Conservation (phyloP, 345 rosid species). For the Eucalyptus pumila region DNA sequence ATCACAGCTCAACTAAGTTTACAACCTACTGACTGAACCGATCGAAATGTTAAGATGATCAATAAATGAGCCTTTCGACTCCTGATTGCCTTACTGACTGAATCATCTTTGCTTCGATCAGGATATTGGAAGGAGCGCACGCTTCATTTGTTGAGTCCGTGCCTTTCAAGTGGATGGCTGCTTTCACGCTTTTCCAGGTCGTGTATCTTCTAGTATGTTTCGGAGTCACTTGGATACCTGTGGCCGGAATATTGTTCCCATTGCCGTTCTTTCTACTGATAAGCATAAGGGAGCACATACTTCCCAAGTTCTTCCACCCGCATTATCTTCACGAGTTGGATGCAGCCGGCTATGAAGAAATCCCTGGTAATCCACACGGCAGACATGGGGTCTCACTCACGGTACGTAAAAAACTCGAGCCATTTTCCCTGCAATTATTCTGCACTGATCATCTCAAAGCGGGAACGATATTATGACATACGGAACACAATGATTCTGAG, state of each 20-base stretch:
- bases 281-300: slow-evolving; percentile 11
- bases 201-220: slow-evolving; percentile 11
- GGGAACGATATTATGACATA: neutral
- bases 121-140: slow-evolving; percentile 39
- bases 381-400: neutral
- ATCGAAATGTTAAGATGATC: neutral
- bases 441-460: neutral
- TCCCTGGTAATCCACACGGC: slow-evolving; percentile 3
- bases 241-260: slow-evolving; percentile 25
- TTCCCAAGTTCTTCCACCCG: slow-evolving; percentile 19
- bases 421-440: neutral
- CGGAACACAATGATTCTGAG: neutral
- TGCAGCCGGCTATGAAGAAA: slow-evolving; percentile 58
- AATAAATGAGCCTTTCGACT: neutral
- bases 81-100: neutral
- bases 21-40: neutral
- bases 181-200: slow-evolving; percentile 18
- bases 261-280: slow-evolving; percentile 24
- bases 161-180: slow-evolving; percentile 10
- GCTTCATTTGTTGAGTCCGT: slow-evolving; percentile 27
- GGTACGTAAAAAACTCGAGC: neutral
- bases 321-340: slow-evolving; percentile 36
- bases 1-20: neutral
- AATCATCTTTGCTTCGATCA: neutral
- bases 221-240: slow-evolving; percentile 26